Conservation (phyloP, 495 filamentous ascomycete species). For the Neurospora sp. region DNA sequence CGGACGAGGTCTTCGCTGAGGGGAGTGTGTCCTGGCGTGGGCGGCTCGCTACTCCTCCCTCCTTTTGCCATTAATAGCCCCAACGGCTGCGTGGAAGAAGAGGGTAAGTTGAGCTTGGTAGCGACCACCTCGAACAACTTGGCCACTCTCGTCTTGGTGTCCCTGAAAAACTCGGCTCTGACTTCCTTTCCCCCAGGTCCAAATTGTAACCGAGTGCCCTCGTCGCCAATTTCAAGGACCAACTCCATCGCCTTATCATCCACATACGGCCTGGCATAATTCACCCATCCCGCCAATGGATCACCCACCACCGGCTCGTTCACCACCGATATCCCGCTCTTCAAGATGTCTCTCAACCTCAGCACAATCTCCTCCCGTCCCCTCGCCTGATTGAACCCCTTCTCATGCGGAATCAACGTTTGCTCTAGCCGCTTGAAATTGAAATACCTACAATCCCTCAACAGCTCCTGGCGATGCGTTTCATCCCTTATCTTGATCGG, state of each 20-base stretch:
- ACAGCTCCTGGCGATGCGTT: conserved; percentile 64
- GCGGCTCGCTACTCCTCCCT: conserved; percentile 40
- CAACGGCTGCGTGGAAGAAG: conserved; percentile 47
- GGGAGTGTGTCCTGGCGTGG: conserved; percentile 60
- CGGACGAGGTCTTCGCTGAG: conserved; percentile 62
- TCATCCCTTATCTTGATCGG: conserved; percentile 67
- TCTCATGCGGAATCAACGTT: conserved; percentile 66
- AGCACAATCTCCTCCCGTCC: conserved; percentile 67
- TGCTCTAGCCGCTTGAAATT: conserved; percentile 89
- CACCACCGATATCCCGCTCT: conserved; percentile 64
- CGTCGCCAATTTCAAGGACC: conserved; percentile 67
- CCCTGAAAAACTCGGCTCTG: conserved; percentile 58
- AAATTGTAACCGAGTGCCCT: conserved; percentile 55
- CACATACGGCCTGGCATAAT: conserved; percentile 73
- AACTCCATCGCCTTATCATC: conserved; percentile 65
- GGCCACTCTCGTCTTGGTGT: conserved; percentile 56
- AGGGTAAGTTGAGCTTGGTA: conserved; percentile 66
- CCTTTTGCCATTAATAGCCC: conserved; percentile 56
- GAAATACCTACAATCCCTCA: conserved; percentile 86
- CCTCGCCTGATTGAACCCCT: conserved; percentile 63
- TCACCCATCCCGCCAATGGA: conserved; percentile 49
- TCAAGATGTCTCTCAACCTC: conserved; percentile 73
- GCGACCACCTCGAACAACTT: conserved; percentile 70
- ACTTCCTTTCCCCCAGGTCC: neutral
- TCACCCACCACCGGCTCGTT: conserved; percentile 32